Evolutionary conservation across 805 yeast genomes (phyloP).

Genomic region (Metschnikowia similis): DNA sequence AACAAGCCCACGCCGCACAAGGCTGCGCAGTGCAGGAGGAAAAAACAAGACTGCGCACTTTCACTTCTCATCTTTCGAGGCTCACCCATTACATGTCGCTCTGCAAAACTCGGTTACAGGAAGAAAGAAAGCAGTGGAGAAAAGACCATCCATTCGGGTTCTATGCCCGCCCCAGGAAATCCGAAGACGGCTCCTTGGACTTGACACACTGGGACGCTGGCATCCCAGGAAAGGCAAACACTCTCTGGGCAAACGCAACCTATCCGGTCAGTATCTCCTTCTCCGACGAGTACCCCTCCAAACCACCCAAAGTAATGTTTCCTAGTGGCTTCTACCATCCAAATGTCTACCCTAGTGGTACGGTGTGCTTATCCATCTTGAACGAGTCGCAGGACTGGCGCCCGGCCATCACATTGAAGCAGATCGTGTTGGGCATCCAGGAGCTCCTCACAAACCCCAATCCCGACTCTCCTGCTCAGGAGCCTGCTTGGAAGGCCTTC

Average conservation of each 20-base stretch:
- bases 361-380: constrained; percentile 86
- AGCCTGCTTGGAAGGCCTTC: constrained; percentile 90
- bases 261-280: constrained; percentile 79
- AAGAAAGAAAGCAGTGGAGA: constrained; percentile 97
- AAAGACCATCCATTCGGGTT: constrained; percentile 98
- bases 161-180: constrained; percentile 82
- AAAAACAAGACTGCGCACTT: background rate
- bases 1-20: too few relatives aligned
- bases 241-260: constrained; percentile 87
- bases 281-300: constrained; percentile 91
- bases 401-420: constrained; percentile 90
- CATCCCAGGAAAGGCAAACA: constrained; percentile 85
- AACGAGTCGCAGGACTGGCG: constrained; percentile 98
- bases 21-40: too few relatives aligned
- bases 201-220: constrained; percentile 91
- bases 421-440: constrained; percentile 87
- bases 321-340: constrained; percentile 94
- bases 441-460: constrained; percentile 87
- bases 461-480: constrained; percentile 95
- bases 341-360: constrained; percentile 95
- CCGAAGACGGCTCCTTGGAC: constrained; percentile 79
- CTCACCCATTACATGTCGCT: constrained; percentile 39
- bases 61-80: background rate
- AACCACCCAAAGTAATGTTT: constrained; percentile 91
- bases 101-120: constrained; percentile 81